Evolutionary conservation across 2,329 filamentous ascomycete species (phyloP).

Genomic region (Botrytis fragariae): DNA sequence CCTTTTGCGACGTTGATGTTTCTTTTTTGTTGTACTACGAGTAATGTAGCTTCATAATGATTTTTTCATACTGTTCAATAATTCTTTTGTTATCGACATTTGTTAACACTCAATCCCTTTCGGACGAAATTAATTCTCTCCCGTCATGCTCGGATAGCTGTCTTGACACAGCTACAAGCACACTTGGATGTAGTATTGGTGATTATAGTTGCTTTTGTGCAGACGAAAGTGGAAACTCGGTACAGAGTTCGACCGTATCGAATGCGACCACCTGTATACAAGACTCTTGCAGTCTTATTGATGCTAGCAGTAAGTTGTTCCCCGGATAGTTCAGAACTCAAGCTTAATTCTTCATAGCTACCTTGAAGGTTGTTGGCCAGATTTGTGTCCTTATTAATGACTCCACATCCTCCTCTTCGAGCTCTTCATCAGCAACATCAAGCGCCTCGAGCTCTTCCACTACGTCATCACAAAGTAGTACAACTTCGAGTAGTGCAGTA

Average conservation of each 20-base stretch:
- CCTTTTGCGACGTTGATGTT: conserved; percentile 9
- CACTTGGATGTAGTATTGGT: conserved; percentile 8
- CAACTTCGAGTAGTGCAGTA: neutral
- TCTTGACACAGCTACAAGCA: neutral
- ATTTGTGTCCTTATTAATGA: conserved; percentile 18
- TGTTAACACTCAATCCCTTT: conserved; percentile 9
- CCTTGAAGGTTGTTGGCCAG: conserved; percentile 18
- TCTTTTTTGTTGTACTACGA: neutral
- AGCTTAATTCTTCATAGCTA: conserved; percentile 11
- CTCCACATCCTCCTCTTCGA: conserved; percentile 10
- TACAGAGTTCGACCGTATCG: conserved; percentile 1
- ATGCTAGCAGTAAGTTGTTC: conserved; percentile 11
- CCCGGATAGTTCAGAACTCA: neutral
- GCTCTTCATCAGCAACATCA: conserved; percentile 6
- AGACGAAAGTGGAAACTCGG: conserved; percentile 3
- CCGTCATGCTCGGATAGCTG: conserved; percentile 16
- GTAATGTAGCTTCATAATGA: conserved; percentile 13
- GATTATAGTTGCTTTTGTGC: conserved; percentile 16
- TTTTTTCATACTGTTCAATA: conserved; percentile 6
- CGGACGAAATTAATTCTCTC: conserved; percentile 13
- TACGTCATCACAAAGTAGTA: conserved; percentile 5
- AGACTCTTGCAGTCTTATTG: conserved; percentile 15
- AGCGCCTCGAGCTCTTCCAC: conserved; percentile 9
- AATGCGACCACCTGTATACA: conserved; percentile 20
- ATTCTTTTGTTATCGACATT: neutral